Base-by-base conservation (phyloP, 768 basidiomycete genomes). In the Tylopilus intermedius region DNA sequence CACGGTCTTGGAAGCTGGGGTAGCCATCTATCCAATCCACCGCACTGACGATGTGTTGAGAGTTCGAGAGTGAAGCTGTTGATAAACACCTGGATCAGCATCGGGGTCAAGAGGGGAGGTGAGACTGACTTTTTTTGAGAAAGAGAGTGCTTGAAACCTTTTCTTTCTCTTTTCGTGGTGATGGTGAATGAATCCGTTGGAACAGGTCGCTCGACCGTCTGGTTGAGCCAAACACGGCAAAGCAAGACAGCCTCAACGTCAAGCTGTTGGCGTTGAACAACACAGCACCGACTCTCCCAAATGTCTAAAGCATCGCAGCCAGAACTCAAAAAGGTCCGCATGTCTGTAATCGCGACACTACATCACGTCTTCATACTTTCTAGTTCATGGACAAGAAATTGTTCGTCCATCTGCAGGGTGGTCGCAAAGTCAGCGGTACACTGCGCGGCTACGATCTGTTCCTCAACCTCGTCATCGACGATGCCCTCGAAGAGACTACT, bases 321-420 rank as follows among this genome's bases (percentile, higher is more conserved):
- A 30, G 30, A 30, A 10, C 30, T 30, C 30, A 30, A 30, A 30
- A 30, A 30, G 30, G 30, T 30, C 30, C 9, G 30, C 7, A 10
- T 30, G 30, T 10, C 9, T 30, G 30, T 30, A 30, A 30, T 24
- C 30, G 9, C 9, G 30, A 30, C 30, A 30, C 30, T 30, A 10
- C 7, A 30, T 10, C 30, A 7, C 8, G 30, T 30, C 9, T 30
- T 30, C 30, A 30, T 35, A 2, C 29, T 8, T 37, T 54, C 45
- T 41, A 98, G 90, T 99, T 96, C 68, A 98, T 99, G 94, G 96
- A 99, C 81, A 95, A 97, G 76, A 90, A 88, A 65, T 75, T 98
- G 61, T 94, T 94, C 72, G 77, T 99, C 64, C 84, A 95, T 73
- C 76, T 99, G 7, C 94, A 96, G 67, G 92, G 90, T 44, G 93